Evolutionary conservation across 345 rosid species (phyloP), one percentile per base, ranked within the genome.

Genomic region (Capsella bursapastoris): DNA sequence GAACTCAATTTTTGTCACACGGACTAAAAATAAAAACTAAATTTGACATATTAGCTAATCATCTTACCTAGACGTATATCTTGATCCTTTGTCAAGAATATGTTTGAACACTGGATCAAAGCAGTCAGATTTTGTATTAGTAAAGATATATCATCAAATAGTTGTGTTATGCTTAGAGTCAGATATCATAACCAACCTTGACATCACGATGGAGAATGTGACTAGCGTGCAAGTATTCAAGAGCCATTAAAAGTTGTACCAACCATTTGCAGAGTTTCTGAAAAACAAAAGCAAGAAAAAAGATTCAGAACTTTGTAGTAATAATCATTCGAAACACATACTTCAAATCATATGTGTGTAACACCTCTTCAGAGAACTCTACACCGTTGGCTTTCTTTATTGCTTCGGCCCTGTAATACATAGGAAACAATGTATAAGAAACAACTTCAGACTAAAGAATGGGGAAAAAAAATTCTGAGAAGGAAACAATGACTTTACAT

Each of bases 171-270:
- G 44, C 44, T 61, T 8, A 3, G 16, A 48, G 15, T 28, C n/a
- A 31, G 58, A n/a, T 25, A 78, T 50, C 51, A 58, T 29, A 70
- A 56, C 85, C 66, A 66, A 91, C 98, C 97, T 94, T 94, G 83
- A 94, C 98, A 87, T 94, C 98, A 8, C 98, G 97, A 81, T 94
- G 98, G 74, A 94, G 96, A 80, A 94, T 89, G 66, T 94, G 97
- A 80, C 80, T 94, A 52, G 72, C 83, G 66, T 91, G 97, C 87
- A 94, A 82, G 85, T 94, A 94, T 76, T 94, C 98, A 57, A 94
- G 97, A 22, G 98, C 98, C 96, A 94, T 88, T 64, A 94, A 81
- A 72, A 94, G 98, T 77, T 94, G 96, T 51, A 91, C 95, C 32
- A 94, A 84, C 97, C 98, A 94, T 73, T 86, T 92, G 67, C 99